Evolutionary conservation across 306 rosid species (phyloP), one percentile per base, ranked within the genome.

Genomic region (Pterocarpus macrocarpus): DNA sequence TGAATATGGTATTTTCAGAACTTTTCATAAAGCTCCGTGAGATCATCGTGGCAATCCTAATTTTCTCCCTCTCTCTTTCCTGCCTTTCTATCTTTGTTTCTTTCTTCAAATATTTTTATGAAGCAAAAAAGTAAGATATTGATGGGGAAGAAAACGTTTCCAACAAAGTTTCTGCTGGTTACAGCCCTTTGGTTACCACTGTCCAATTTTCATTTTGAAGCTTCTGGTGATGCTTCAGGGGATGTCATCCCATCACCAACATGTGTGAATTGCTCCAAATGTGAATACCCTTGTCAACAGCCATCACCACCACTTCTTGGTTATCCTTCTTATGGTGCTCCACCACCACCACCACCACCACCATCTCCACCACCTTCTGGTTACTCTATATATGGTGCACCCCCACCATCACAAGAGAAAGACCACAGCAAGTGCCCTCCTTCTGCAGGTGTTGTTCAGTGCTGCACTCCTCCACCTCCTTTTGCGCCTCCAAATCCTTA

Each of bases 241-340:
- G 74, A 77, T 65, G 14, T 10, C 15, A 30, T 15, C 17, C 75
- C 75, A 32, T 14, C 78, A 3, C 71, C 52, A 73, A 45, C 65
- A 69, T 71, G 76, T 71, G 7, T 50, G 33, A 71, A 71, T 13
- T 59, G 79, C 15, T 13, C 5, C 73, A 17, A 73, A 81, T 81
- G 84, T 81, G 80, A 73, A 1, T n/a, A 52, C 41, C 66, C 80
- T 30, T 81, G 84, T 64, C 75, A 81, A 63, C 75, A 53, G 5
- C 69, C 64, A 22, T 33, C 64, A 14, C 63, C 64, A 52, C 45
- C 84, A 32, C 50, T 45, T 59, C 44, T 34, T 5, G 82, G 11
- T 28, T 7, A 34, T 33, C 64, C 83, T 58, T 68, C 70, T 22
- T 62, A 49, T 38, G 78, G 28, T 8, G 16, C 43, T 36, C 66